Evolutionary conservation across 2,329 filamentous ascomycete genomes (phyloP).

Genomic region (Tolypocladium inflatum): DNA sequence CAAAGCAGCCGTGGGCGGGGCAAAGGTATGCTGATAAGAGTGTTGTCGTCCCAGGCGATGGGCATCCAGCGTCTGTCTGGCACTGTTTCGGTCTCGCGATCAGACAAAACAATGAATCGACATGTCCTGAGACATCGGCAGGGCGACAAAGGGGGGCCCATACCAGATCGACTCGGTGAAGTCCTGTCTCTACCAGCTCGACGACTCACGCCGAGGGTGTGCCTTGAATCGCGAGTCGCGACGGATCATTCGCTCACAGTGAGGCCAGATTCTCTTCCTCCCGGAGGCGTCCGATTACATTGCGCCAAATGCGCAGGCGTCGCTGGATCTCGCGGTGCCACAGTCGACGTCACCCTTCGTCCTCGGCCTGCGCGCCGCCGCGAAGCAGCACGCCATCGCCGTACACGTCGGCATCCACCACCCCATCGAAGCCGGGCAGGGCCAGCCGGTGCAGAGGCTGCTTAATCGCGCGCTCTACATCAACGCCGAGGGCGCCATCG

Average conservation of each 20-base stretch:
- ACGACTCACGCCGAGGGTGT: neutral
- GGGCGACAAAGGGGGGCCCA: neutral
- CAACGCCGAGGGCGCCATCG: constrained; percentile 29
- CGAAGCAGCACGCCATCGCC: constrained; percentile 51
- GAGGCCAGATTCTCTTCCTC: constrained; percentile 66
- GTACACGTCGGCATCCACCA: constrained; percentile 89
- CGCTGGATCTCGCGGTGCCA: constrained; percentile 60
- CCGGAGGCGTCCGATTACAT: constrained; percentile 92
- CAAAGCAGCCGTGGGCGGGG: constrained; percentile 66
- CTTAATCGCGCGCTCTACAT: constrained; percentile 47
- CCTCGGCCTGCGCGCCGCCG: constrained; percentile 60
- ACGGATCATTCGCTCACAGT: neutral
- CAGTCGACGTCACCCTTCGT: constrained; percentile 64
- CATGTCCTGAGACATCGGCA: constrained; percentile 10
- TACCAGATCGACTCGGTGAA: neutral
- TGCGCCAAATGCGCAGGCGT: constrained; percentile 55
- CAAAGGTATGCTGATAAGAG: constrained; percentile 48
- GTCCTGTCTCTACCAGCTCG: neutral
- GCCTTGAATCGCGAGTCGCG: too few relatives aligned
- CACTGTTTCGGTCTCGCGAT: neutral
- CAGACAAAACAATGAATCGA: neutral
- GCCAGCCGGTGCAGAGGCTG: constrained; percentile 19
- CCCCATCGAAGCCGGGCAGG: constrained; percentile 29
- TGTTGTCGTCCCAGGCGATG: neutral
- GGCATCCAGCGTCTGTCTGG: neutral